These are phyloP conservation scores for Ophiostoma australiae DNA, from an alignment of 2,329 filamentous ascomycete species.

Conservation along the genomic window DNA sequence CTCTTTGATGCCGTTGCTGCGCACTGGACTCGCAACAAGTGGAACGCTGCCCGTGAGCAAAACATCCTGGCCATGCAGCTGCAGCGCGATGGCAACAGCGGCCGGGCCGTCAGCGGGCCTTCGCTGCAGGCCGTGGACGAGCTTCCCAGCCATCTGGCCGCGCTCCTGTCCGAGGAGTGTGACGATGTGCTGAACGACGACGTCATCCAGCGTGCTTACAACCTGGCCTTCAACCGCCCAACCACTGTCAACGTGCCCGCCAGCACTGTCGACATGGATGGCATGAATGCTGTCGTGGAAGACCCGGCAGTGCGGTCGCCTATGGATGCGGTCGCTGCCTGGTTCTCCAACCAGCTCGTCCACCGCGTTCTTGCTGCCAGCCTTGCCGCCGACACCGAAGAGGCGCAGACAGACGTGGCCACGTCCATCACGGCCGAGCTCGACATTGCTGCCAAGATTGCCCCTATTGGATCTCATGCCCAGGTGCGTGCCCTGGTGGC, in stretches of 20 bases:
- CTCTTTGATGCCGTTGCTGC: constrained; percentile 66
- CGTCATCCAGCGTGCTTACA: constrained; percentile 80
- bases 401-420: constrained; percentile 26
- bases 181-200: constrained; percentile 73
- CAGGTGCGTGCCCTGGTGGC: constrained; percentile 57
- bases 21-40: constrained; percentile 68
- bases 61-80: constrained; percentile 46
- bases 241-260: constrained; percentile 62
- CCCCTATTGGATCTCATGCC: constrained; percentile 73
- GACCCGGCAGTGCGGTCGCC: constrained; percentile 81
- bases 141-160: constrained; percentile 70
- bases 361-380: constrained; percentile 63
- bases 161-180: constrained; percentile 71
- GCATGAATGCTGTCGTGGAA: constrained; percentile 78
- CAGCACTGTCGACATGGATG: constrained; percentile 55
- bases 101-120: constrained; percentile 29
- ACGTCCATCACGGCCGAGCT: constrained; percentile 44
- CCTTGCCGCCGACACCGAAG: constrained; percentile 45
- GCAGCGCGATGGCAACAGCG: constrained; percentile 30
- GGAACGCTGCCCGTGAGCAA: constrained; percentile 72
- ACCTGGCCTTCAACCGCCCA: constrained; percentile 79
- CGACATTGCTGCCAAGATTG: constrained; percentile 63
- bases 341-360: constrained; percentile 74
- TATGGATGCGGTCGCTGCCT: constrained; percentile 83
- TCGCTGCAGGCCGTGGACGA: constrained; percentile 47